Percentiles rank a stretch among this genome's conserved stretches.
Evolutionary conservation across 352 stramenopile species (phyloP).

Genomic region (Thraustotheca clavata): DNA sequence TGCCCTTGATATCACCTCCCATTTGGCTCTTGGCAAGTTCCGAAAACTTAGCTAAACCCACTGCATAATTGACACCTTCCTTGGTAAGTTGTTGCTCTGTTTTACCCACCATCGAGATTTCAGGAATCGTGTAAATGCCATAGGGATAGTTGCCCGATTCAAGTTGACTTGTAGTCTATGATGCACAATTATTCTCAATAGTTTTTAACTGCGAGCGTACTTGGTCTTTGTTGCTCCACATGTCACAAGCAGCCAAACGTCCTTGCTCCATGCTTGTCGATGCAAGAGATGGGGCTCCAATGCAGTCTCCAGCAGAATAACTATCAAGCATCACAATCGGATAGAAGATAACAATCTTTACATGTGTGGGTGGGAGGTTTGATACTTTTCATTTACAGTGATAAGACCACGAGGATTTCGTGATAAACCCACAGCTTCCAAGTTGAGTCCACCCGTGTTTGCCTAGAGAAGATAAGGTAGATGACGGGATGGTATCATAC

Average conservation of each 20-base stretch:
- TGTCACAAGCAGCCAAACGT: constrained; percentile 71
- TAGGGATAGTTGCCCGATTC: constrained; percentile 68
- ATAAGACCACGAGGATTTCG: constrained; percentile 74
- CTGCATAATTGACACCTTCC: constrained; percentile 36
- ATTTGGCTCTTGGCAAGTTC: constrained; percentile 82
- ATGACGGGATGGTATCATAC: constrained; percentile 19
- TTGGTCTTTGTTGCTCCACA: constrained; percentile 39
- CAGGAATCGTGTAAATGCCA: constrained; percentile 81
- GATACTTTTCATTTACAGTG: constrained; percentile 82
- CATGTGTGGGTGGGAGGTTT: constrained; percentile 78
- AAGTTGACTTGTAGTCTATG: constrained; percentile 49
- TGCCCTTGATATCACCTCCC: constrained; percentile 64
- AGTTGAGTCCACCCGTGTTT: constrained; percentile 70
- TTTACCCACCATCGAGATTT: constrained; percentile 87
- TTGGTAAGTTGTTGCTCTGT: constrained; percentile 81
- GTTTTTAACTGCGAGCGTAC: neutral
- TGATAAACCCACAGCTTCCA: constrained; percentile 70
- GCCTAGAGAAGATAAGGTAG: constrained; percentile 23
- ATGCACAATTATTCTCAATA: constrained; percentile 10
- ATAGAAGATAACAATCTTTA: constrained; percentile 27
- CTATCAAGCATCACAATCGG: constrained; percentile 21
- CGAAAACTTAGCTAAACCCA: constrained; percentile 69
- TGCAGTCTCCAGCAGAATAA: constrained; percentile 85
- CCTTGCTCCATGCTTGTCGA: constrained; percentile 89
- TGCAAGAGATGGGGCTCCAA: constrained; percentile 74